Evolutionary conservation across 768 basidiomycete species (phyloP).

Genomic region (Phaeotremella fagi): DNA sequence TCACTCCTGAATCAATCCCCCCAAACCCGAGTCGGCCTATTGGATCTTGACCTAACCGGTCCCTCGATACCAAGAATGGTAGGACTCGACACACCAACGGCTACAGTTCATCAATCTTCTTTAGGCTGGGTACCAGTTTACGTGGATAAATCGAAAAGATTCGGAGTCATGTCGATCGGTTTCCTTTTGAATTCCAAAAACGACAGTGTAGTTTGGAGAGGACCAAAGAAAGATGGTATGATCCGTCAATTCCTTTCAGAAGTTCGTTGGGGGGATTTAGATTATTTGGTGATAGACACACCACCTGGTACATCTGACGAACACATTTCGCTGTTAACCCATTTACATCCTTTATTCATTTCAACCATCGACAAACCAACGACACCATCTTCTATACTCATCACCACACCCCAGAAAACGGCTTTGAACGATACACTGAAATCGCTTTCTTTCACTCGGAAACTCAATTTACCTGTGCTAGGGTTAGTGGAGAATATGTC

Average conservation of each 20-base stretch:
- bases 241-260: conserved; percentile 98
- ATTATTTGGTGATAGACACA: conserved; percentile 92
- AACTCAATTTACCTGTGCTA: conserved; percentile 76
- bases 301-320: conserved; percentile 99
- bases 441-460: conserved; percentile 88
- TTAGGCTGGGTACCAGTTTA: conserved; percentile 98
- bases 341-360: conserved; percentile 73
- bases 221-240: conserved; percentile 97
- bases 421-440: conserved; percentile 93
- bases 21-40: conserved; percentile 70
- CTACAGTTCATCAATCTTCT: conserved; percentile 84
- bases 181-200: conserved; percentile 84
- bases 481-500: conserved; percentile 98
- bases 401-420: conserved; percentile 96
- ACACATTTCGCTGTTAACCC: conserved; percentile 90
- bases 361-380: conserved; percentile 46
- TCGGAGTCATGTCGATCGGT: conserved; percentile 95
- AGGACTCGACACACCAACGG: conserved; percentile 61
- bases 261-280: conserved; percentile 94
- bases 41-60: conserved; percentile 90
- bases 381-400: conserved; percentile 72
- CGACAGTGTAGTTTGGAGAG: conserved; percentile 95
- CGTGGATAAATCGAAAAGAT: conserved; percentile 68
- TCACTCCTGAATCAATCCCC: conserved; percentile 66
- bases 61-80: conserved; percentile 95